These are phyloP conservation scores for Pythium dissimile DNA, from an alignment of 352 stramenopile genomes.

Conservation along the genomic window DNA sequence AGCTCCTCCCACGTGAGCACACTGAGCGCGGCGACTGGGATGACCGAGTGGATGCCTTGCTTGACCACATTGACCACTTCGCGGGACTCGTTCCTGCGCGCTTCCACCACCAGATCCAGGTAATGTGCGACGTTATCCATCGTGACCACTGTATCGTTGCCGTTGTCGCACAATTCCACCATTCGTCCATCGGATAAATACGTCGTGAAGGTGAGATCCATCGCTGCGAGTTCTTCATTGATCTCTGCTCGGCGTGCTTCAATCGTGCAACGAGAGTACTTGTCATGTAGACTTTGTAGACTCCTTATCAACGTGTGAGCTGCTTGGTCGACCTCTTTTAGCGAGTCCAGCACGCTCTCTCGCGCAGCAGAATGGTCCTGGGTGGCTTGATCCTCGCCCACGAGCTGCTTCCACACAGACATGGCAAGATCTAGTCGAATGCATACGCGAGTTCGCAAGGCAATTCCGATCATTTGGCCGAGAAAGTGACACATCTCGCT, in stretches of 20 bases:
- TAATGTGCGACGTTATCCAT: conserved; percentile 51
- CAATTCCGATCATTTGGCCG: conserved; percentile 88
- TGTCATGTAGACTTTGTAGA: conserved; percentile 28
- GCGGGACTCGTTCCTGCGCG: conserved; percentile 36
- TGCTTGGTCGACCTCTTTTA: conserved; percentile 69
- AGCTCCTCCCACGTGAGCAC: conserved; percentile 70
- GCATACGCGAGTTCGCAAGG: conserved; percentile 77
- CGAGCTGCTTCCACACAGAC: conserved; percentile 72
- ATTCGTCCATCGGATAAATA: conserved; percentile 57
- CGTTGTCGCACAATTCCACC: conserved; percentile 40
- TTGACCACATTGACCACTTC: conserved; percentile 70
- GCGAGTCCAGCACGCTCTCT: conserved; percentile 34
- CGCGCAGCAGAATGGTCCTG: background rate
- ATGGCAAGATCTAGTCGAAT: conserved; percentile 69
- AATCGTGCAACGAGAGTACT: conserved; percentile 11
- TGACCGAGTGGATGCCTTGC: conserved; percentile 69
- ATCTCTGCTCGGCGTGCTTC: conserved; percentile 12
- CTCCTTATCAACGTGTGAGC: conserved; percentile 53
- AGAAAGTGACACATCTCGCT: conserved; percentile 89
- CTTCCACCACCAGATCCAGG: conserved; percentile 34
- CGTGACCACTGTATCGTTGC: conserved; percentile 35
- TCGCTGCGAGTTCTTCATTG: conserved; percentile 47
- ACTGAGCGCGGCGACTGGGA: conserved; percentile 54
- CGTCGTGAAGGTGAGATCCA: conserved; percentile 79
- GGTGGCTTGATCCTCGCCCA: conserved; percentile 31